Evolutionary conservation across 1,139 yeast genomes (phyloP).

Genomic region (Saccharomycopsis phalli): DNA sequence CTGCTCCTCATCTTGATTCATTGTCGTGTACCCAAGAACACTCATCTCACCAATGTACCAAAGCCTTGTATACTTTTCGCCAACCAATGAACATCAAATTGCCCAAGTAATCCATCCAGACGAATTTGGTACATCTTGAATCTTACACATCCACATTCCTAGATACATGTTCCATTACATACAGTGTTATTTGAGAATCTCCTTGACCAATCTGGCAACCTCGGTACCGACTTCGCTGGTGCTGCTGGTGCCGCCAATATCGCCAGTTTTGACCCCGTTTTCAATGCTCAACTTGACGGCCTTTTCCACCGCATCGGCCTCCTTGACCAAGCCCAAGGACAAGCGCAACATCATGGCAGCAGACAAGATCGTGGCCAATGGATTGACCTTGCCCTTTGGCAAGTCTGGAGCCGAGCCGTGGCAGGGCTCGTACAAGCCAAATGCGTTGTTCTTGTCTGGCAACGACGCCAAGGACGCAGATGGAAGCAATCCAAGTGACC

Average conservation of each 20-base stretch:
- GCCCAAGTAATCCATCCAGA: too few species aligned
- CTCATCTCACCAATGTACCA: too few species aligned
- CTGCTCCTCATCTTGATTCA: too few species aligned
- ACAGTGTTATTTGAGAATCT: too few species aligned
- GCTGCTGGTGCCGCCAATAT: constrained; percentile 69
- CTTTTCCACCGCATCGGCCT: constrained; percentile 80
- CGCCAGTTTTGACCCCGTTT: constrained; percentile 81
- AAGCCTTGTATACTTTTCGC: too few species aligned
- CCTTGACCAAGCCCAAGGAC: constrained; percentile 70
- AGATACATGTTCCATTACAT: too few species aligned
- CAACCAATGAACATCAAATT: too few species aligned
- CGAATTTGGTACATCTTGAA: too few species aligned
- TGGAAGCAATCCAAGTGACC: constrained; percentile 90
- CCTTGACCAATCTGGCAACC: constrained; percentile 60
- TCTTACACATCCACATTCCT: too few species aligned
- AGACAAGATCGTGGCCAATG: constrained; percentile 87
- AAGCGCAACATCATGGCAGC: constrained; percentile 96
- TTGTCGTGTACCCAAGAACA: too few species aligned
- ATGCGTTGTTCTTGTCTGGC: constrained; percentile 89
- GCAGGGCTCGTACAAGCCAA: constrained; percentile 96
- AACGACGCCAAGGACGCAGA: constrained; percentile 93
- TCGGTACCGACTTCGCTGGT: constrained; percentile 94
- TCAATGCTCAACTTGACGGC: constrained; percentile 84
- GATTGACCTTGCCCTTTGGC: constrained; percentile 80
- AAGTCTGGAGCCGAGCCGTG: constrained; percentile 98